Base-by-base conservation (phyloP, 2,329 filamentous ascomycete genomes). In the Diaporthe sp. region DNA sequence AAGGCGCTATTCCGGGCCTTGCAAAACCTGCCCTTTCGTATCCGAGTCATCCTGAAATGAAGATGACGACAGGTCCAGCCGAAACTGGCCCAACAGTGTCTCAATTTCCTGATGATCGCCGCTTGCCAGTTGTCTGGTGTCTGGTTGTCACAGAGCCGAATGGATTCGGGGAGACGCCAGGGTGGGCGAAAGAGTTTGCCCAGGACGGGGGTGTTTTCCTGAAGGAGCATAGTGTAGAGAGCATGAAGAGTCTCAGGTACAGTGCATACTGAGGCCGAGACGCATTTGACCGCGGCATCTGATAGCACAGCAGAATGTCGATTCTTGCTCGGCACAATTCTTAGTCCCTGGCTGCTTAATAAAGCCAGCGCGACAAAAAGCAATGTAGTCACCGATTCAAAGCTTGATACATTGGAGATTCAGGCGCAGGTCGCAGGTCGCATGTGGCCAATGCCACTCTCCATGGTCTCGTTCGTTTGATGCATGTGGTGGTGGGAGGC, bases 21-120 rank as follows among this genome's bases (percentile, higher is more conserved):
- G n/a, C 25, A 55, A 70, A 65, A 22, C 39, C 49, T 65, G 71
- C 47, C 25, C 49, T 34, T 72, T 73, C 71, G 71, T 73, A 73
- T 73, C 25, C 71, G 71, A 73, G 71, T 73, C 71, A 73, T 73
- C 58, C 53, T 65, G 58, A 73, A 73, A 73, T 73, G 71, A 73
- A 31, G 47, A 73, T 73, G 71, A 73, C 71, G 71, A 73, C 37
- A 73, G 71, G 42, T 42, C 37, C 58, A 65, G 49, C 58, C 47
- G 49, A 73, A n/a, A 34, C 71, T 73, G 60, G 71, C 58, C 71
- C 58, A 55, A 65, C 47, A 31, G 25, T 73, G 71, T 55, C 71
- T 73, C 65, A 73, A 55, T 44, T 34, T 65, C 71, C 61, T 65
- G 60, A 57, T 65, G 71, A 73, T 73, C 71, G 58, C 61, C 71